Percentiles rank a stretch among this genome's conserved stretches.
These are phyloP conservation scores for Evernia prunastri DNA, from an alignment of 495 filamentous ascomycete genomes.

Conservation along the genomic window DNA sequence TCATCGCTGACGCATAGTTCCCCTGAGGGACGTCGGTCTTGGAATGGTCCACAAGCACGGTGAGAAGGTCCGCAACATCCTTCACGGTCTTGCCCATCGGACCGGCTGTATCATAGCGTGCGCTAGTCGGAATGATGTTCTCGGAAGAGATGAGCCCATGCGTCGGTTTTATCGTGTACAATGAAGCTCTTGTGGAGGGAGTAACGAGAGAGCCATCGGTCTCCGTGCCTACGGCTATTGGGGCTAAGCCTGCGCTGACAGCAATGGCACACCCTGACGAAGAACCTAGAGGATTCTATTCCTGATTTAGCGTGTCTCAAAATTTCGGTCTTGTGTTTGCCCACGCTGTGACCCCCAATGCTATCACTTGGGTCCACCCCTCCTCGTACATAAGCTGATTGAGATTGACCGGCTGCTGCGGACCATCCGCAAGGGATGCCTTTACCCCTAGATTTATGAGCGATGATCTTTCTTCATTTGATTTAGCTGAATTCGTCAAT, in stretches of 20 bases:
- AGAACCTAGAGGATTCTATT: slow-evolving; percentile 39
- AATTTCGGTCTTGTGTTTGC: slow-evolving; percentile 31
- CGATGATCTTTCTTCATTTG: no score
- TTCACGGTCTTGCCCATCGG: slow-evolving; percentile 32
- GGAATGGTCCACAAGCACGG: slow-evolving; percentile 23
- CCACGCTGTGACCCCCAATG: no score
- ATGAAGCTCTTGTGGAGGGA: slow-evolving; percentile 35
- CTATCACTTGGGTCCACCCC: slow-evolving; percentile 26
- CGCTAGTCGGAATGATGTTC: slow-evolving; percentile 32
- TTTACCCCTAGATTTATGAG: slow-evolving; percentile 27
- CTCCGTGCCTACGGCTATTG: slow-evolving; percentile 42
- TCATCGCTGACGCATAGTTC: no score
- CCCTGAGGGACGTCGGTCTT: no score
- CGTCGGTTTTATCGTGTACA: slow-evolving; percentile 39
- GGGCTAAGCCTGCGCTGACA: slow-evolving; percentile 38
- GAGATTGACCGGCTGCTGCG: slow-evolving; percentile 38
- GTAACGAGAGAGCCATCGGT: slow-evolving; percentile 41
- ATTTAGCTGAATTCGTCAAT: neutral
- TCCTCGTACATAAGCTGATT: slow-evolving; percentile 39
- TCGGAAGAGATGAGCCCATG: slow-evolving; percentile 29
- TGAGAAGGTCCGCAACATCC: slow-evolving; percentile 30
- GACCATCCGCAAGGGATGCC: slow-evolving; percentile 41
- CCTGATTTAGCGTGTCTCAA: neutral
- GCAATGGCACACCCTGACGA: slow-evolving; percentile 44
- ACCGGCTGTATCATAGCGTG: slow-evolving; percentile 31